A percentile compares a stretch with the other conserved stretches of the same genome.
These are phyloP conservation scores for Tulasnella sp. DNA, from an alignment of 768 basidiomycete genomes.

Conservation along the genomic window DNA sequence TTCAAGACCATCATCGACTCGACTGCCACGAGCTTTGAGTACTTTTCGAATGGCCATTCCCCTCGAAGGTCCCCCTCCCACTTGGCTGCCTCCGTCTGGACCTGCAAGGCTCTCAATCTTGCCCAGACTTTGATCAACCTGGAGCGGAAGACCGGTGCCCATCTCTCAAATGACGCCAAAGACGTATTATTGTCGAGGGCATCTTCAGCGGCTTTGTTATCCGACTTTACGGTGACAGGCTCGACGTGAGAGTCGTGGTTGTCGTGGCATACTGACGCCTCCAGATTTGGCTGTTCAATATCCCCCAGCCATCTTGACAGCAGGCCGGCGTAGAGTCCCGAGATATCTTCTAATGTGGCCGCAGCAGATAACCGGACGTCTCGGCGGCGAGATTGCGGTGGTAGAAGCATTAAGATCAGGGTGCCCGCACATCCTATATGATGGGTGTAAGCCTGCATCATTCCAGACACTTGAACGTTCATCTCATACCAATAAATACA, in stretches of 20 bases:
- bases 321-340: conserved; percentile 34
- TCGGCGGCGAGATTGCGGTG: conserved; percentile 39
- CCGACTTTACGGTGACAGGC: conserved; percentile 15
- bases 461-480: no score
- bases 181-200: neutral
- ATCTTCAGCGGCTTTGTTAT: conserved; percentile 16
- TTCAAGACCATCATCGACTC: conserved; percentile 34
- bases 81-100: conserved; percentile 30
- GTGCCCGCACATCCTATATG: conserved; percentile 36
- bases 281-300: neutral
- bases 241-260: conserved; percentile 16
- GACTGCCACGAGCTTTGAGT: conserved; percentile 31
- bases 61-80: conserved; percentile 44
- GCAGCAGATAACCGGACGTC: conserved; percentile 37
- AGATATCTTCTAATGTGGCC: conserved; percentile 31
- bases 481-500: conserved; percentile 40
- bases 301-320: conserved; percentile 34
- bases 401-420: conserved; percentile 44
- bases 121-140: conserved; percentile 26
- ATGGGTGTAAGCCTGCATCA: no score
- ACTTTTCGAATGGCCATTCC: conserved; percentile 42
- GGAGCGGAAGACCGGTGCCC: neutral
- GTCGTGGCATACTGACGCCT: no score
- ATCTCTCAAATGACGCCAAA: conserved; percentile 23
- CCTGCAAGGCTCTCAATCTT: conserved; percentile 28